Conservation (phyloP, 306 rosid genomes). For the Pyrus bretschneideri region DNA sequence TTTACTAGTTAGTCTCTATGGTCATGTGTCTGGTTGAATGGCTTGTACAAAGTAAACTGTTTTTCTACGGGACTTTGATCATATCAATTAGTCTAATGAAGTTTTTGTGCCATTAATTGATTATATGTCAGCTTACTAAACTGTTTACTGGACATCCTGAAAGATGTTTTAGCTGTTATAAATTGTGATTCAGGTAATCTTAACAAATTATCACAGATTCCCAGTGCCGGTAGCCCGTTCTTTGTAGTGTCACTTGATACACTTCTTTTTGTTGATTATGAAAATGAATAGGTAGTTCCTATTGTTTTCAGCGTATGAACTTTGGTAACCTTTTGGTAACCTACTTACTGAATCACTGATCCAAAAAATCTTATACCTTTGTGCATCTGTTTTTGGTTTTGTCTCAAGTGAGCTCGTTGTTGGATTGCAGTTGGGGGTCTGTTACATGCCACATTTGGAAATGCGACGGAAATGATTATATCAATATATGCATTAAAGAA, state of each 20-base stretch:
- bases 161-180: neutral
- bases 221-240: neutral
- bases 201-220: neutral
- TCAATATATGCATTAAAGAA: constrained; percentile 76
- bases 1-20: neutral
- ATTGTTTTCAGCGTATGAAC: neutral
- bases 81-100: neutral
- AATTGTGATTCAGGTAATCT: neutral
- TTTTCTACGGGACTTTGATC: neutral
- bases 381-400: neutral
- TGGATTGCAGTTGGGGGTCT: constrained; percentile 86
- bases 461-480: constrained; percentile 89
- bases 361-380: neutral
- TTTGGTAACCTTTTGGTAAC: neutral
- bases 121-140: neutral
- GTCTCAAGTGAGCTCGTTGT: neutral
- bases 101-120: neutral
- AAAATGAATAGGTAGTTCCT: neutral
- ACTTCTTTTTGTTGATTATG: neutral
- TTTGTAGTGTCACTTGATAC: neutral
- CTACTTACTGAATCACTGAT: neutral
- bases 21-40: neutral
- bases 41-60: neutral
- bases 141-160: neutral
- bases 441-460: constrained; percentile 84